Conservation (phyloP, 345 rosid genomes). For the Odontarrhena argentea region DNA sequence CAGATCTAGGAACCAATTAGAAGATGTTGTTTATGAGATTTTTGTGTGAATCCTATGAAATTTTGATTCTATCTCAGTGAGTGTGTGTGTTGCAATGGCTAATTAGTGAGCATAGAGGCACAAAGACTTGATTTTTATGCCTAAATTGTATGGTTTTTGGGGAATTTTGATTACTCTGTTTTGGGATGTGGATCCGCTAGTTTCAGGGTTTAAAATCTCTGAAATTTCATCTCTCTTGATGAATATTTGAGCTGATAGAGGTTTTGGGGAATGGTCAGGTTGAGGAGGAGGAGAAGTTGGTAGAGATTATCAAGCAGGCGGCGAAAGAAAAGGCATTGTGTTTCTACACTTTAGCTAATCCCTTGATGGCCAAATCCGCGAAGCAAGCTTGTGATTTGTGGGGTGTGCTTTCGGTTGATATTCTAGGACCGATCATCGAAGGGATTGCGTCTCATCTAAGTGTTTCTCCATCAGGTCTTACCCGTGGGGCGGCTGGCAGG, state of each 20-base stretch:
- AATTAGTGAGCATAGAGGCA: background rate
- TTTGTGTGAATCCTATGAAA: constrained; percentile 11
- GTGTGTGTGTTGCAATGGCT: background rate
- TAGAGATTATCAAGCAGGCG: constrained; percentile 78
- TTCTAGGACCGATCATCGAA: constrained; percentile 84
- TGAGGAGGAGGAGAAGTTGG: constrained; percentile 67
- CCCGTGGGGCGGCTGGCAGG: constrained; percentile 81
- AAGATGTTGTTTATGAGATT: constrained; percentile 13
- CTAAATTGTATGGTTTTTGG: background rate
- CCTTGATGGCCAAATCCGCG: constrained; percentile 70
- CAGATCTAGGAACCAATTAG: background rate
- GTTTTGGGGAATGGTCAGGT: constrained; percentile 45
- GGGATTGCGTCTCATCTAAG: constrained; percentile 75
- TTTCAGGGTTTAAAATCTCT: too few species aligned
- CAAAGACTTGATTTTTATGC: background rate
- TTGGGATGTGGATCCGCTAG: background rate
- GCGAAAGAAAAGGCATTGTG: constrained; percentile 77
- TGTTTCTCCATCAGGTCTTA: constrained; percentile 83
- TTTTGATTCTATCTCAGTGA: background rate
- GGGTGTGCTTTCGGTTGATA: constrained; percentile 66
- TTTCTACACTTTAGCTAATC: constrained; percentile 80
- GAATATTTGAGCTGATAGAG: too few species aligned
- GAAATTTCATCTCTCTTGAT: too few species aligned
- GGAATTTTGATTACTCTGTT: background rate
- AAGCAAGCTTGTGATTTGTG: constrained; percentile 60